Base-by-base conservation (phyloP, 2,329 filamentous ascomycete genomes). In the Beauveria brongniartii region DNA sequence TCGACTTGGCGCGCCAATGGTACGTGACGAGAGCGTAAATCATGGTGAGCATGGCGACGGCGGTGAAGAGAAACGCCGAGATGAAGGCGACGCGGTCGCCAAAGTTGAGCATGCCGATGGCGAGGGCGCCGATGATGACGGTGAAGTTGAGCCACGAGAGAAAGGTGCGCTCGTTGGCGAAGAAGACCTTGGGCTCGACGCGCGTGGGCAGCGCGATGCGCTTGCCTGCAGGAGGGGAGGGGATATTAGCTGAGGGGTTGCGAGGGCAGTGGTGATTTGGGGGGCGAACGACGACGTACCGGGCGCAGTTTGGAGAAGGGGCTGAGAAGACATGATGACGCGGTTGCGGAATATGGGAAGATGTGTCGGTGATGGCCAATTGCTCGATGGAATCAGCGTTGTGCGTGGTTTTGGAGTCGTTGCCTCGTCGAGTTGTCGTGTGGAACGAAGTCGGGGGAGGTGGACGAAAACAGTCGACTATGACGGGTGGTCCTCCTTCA, bases 111-210 rank as follows among this genome's bases (percentile, higher is more conserved):
- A 99, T 92, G 68, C 94, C 94, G 68, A 99, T 91, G 67, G 94
- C 93, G 55, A 99, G 87, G 65, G 94, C 94, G 71, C 94, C 94
- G 64, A 99, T 89, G 76, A 99, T 93, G 72, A 99, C 92, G 74
- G 92, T 96, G 82, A 97, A 97, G 84, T 99, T 99, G 72, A 99
- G 90, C 94, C 94, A 99, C 77, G 92, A 96, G 71, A 99, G 87
- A 75, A 99, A 99, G 65, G 94, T 99, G 65, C 94, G 91, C 80
- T 99, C 94, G 82, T 99, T 99, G 78, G 94, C 94, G 82, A 99
- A 99, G 86, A 97, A 99, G 81, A 99, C 94, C 79, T 99, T 99
- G 70, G 94, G 94, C 77, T 99, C 94, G 76, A 99, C 93, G 68
- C 94, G 92, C 63, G 93, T 97, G 62, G 94, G 94, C 66, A 99